phyloP scores from a whole-genome alignment of 768 basidiomycete genomes.

The Leccinum disarticulatum region DNA sequence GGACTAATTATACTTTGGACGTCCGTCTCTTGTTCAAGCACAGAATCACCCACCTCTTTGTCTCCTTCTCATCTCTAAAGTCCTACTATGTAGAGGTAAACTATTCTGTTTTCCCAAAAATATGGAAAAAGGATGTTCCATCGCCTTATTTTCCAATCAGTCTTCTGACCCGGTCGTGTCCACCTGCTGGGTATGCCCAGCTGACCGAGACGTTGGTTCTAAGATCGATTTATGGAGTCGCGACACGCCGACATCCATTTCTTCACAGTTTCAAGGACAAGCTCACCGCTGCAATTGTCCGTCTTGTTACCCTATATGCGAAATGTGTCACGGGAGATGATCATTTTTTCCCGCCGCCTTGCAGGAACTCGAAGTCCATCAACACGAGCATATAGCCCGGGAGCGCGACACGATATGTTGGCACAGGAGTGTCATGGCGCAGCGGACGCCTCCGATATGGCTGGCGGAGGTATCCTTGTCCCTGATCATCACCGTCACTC shows the following conservation, averaged over 20 bases:
- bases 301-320: conserved; percentile 73
- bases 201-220: conserved; percentile 46
- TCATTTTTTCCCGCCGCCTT: conserved; percentile 50
- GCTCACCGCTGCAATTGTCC: conserved; percentile 55
- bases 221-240: background rate
- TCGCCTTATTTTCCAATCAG: background rate
- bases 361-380: conserved; percentile 81
- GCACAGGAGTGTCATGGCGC: conserved; percentile 69
- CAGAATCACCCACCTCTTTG: conserved; percentile 79
- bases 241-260: conserved; percentile 52
- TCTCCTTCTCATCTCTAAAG: conserved; percentile 70
- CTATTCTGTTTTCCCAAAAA: conserved; percentile 91
- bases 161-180: conserved; percentile 11
- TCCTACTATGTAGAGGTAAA: conserved; percentile 94
- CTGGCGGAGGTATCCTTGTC: conserved; percentile 46
- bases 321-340: conserved; percentile 84
- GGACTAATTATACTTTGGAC: too few relatives aligned
- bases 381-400: conserved; percentile 94
- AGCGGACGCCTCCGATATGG: conserved; percentile 33
- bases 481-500: conserved; percentile 56
- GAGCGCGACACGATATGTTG: conserved; percentile 98
- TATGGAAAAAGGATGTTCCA: conserved; percentile 81
- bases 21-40: conserved; percentile 84
- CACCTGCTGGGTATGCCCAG: background rate
- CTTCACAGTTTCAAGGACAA: conserved; percentile 57